Evolutionary conservation across 2,329 filamentous ascomycete genomes (phyloP).

Genomic region (Scolecobasidium constrictum): DNA sequence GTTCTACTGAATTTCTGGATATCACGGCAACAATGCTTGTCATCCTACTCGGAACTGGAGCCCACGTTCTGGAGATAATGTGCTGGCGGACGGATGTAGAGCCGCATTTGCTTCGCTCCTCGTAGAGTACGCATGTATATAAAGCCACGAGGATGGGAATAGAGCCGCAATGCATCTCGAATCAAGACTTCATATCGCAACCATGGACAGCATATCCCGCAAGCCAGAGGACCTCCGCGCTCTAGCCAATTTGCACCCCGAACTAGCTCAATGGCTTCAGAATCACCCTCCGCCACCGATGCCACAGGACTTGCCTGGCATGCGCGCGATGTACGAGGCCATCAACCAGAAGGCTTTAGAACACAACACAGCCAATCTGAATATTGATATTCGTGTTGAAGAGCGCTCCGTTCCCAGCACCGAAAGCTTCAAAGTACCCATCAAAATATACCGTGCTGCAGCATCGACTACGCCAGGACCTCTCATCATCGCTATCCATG

Average conservation of each 20-base stretch:
- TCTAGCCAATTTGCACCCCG: neutral
- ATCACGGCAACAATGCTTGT: conserved; percentile 7
- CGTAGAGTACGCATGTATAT: neutral
- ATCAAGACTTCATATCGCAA: neutral
- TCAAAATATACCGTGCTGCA: conserved; percentile 8
- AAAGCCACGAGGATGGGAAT: too few species aligned
- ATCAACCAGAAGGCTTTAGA: neutral
- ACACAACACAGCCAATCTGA: neutral
- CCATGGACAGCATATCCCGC: neutral
- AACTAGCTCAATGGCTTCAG: neutral
- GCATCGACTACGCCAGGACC: conserved; percentile 12
- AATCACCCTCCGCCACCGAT: neutral
- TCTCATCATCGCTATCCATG: conserved; percentile 27
- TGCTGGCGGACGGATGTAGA: neutral
- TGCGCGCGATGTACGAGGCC: neutral
- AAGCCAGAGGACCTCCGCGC: neutral
- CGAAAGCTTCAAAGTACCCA: conserved; percentile 8
- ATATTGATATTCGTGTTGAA: neutral
- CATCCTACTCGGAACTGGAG: conserved; percentile 3
- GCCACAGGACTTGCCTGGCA: neutral
- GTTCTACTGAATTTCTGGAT: neutral
- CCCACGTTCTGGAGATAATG: conserved; percentile 7
- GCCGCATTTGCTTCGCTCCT: neutral
- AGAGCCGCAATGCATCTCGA: too few species aligned
- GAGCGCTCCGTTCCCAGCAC: conserved; percentile 8